phyloP scores from a whole-genome alignment of 2,329 filamentous ascomycete genomes.

The Intubia oerlemansii region DNA sequence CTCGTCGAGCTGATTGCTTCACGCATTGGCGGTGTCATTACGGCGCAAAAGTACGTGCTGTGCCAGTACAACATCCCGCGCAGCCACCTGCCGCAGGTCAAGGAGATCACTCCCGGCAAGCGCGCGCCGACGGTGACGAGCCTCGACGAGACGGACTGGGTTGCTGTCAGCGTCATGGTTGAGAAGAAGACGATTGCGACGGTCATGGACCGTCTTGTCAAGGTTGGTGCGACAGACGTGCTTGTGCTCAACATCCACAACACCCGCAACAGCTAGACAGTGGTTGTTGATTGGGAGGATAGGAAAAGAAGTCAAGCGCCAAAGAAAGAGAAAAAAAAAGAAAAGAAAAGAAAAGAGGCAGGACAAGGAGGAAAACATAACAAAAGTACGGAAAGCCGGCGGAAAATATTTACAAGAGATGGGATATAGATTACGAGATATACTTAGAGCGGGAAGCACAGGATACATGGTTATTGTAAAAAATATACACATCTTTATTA shows the following conservation, averaged over 20 bases:
- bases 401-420: neutral
- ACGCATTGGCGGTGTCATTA: constrained; percentile 83
- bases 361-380: neutral
- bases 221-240: constrained; percentile 64
- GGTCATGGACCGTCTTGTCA: constrained; percentile 68
- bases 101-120: constrained; percentile 74
- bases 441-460: no score
- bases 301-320: neutral
- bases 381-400: neutral
- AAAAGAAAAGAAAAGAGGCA: no score
- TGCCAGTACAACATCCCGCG: constrained; percentile 92
- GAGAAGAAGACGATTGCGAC: constrained; percentile 67
- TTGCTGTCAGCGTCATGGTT: constrained; percentile 88
- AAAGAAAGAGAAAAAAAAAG: neutral
- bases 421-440: no score
- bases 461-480: no score
- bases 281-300: no score
- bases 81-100: constrained; percentile 40
- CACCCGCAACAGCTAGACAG: constrained; percentile 11
- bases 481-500: no score
- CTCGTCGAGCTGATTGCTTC: constrained; percentile 69
- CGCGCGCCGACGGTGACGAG: constrained; percentile 81
- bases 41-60: constrained; percentile 79
- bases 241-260: constrained; percentile 75
- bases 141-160: constrained; percentile 76